Evolutionary conservation across 2,329 filamentous ascomycete species (phyloP), one percentile per base, ranked within the genome.

Genomic region (Fusarium dlaminii): DNA sequence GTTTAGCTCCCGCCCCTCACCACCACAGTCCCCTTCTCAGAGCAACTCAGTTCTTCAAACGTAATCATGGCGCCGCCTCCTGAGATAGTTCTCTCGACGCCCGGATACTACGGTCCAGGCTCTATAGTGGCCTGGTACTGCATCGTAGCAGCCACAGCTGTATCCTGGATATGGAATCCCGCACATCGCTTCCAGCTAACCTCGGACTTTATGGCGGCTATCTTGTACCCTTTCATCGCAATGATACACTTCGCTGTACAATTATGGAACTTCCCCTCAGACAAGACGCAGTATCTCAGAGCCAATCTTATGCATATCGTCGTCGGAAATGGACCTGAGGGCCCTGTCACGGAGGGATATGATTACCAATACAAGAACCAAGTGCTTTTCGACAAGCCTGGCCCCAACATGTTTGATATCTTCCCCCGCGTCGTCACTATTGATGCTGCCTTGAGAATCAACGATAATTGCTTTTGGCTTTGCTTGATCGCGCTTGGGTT

Each of bases 1-100:
- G n/a, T n/a, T n/a, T n/a, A n/a, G n/a, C n/a, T n/a, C n/a, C n/a
- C n/a, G n/a, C n/a, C n/a, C n/a, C n/a, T n/a, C n/a, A n/a, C n/a
- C n/a, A n/a, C n/a, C n/a, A n/a, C n/a, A n/a, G n/a, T n/a, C n/a
- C n/a, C n/a, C n/a, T n/a, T n/a, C n/a, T n/a, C n/a, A n/a, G n/a
- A n/a, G n/a, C n/a, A n/a, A n/a, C n/a, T n/a, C n/a, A n/a, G n/a
- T n/a, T n/a, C n/a, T n/a, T n/a, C n/a, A n/a, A n/a, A n/a, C n/a
- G n/a, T n/a, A n/a, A n/a, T n/a, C n/a, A 49, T 51, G 46, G 22
- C 18, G 0, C 24, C 17, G 0, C 8, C 0, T 2, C 6, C 15
- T 7, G 29, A 32, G 0, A 34, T 51, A 5, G 22, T 6, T 17
- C 48, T 34, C 11, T 51, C 48, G 8, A 34, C 30, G 3, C 48